Percentiles rank a stretch among this genome's conserved stretches.
Evolutionary conservation across 2,329 filamentous ascomycete genomes (phyloP).

Genomic region (Monosporascus cannonballus): DNA sequence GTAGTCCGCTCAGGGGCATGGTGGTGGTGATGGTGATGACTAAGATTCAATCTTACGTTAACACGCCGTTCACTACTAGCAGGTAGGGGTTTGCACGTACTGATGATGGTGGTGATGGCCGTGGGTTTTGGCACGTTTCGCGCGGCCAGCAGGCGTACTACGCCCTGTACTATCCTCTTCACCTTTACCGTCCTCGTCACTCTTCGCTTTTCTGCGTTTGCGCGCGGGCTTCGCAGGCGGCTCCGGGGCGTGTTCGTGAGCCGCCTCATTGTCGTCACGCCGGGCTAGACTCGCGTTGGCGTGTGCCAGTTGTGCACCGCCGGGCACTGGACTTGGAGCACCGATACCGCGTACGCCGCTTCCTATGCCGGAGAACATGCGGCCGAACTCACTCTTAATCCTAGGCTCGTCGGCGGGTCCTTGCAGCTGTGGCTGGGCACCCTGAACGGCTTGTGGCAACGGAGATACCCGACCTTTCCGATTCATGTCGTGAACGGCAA

Average conservation of each 20-base stretch:
- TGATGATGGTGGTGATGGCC: slow-evolving; percentile 61
- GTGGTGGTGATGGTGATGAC: slow-evolving; percentile 52
- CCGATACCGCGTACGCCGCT: slow-evolving; percentile 47
- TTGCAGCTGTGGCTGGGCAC: slow-evolving; percentile 74
- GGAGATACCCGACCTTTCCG: slow-evolving; percentile 81
- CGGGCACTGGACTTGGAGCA: slow-evolving; percentile 44
- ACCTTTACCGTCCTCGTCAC: slow-evolving; percentile 58
- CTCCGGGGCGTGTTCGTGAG: slow-evolving; percentile 39
- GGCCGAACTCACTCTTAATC: slow-evolving; percentile 91
- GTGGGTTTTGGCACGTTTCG: slow-evolving; percentile 63
- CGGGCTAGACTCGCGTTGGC: slow-evolving; percentile 38
- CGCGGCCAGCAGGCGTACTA: slow-evolving; percentile 50
- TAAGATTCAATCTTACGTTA: slow-evolving; percentile 7
- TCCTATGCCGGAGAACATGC: slow-evolving; percentile 91
- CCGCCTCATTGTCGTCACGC: slow-evolving; percentile 45
- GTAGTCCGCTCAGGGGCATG: slow-evolving; percentile 42
- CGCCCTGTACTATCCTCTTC: slow-evolving; percentile 63
- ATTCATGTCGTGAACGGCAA: slow-evolving; percentile 77
- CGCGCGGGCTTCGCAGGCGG: slow-evolving; percentile 38
- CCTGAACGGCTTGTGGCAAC: slow-evolving; percentile 87
- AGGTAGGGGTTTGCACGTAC: slow-evolving; percentile 35
- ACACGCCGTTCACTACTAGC: slow-evolving; percentile 8
- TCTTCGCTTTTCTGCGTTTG: slow-evolving; percentile 66
- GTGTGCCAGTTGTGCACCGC: slow-evolving; percentile 39
- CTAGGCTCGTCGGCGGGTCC: slow-evolving; percentile 77